Base-by-base conservation (phyloP, 2,329 filamentous ascomycete species). In the Colletotrichum plurivorum region DNA sequence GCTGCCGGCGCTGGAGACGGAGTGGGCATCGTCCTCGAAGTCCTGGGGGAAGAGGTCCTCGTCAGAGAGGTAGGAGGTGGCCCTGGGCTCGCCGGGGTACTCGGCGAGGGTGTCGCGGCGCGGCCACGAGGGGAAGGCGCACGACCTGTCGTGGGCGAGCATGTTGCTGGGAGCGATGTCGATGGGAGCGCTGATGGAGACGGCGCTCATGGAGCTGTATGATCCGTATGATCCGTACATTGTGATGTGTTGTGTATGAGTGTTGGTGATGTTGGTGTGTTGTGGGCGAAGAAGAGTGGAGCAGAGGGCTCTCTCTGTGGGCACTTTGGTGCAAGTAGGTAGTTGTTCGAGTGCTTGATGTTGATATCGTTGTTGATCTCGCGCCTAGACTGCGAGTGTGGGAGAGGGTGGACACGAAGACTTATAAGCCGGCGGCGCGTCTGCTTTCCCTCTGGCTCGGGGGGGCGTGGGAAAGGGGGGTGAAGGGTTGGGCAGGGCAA, bases 61-160 rank as follows among this genome's bases (percentile, higher is more conserved):
- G 81, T 91, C 89, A 49, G 88, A 89, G 71, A 91, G 83, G 78
- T 85, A 89, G 0, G 87, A 87, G 3, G 85, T 85, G 18, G 87
- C 84, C 68, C 84, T 83, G 54, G 71, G 58, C 73, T 82, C 78
- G 62, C 76, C 75, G 73, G 81, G 77, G 62, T 79, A 78, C 72
- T 83, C 81, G 59, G 81, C 81, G 69, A 89, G 83, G 46, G 86
- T 87, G 16, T 83, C 81, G 49, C 87, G 83, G 67, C 87, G 84
- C 27, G 87, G 87, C 88, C 88, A 90, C 25, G 86, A 88, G 31
- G 88, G 88, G 72, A 85, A 89, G 27, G 87, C 88, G 79, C 87
- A 89, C 45, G 78, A 78, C 31, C 80, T 77, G 73, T 84, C 83
- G 72, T 81, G 78, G 49, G 77, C 77, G 71, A 77, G 78, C 72